These are phyloP conservation scores for Diaporthe destruens DNA, from an alignment of 2,329 filamentous ascomycete genomes.

Conservation along the genomic window DNA sequence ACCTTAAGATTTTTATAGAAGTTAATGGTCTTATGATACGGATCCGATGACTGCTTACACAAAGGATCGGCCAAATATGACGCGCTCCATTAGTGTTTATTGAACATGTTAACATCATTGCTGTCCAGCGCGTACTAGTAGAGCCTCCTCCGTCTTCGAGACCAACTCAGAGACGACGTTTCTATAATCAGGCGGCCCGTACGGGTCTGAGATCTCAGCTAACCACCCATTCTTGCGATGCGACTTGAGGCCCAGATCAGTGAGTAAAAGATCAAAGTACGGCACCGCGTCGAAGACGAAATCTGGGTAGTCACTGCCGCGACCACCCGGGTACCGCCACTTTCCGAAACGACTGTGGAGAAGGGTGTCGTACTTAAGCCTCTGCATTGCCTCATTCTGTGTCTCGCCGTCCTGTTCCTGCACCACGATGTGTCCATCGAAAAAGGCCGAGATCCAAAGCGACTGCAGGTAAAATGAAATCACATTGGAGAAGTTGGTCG, in stretches of 20 bases:
- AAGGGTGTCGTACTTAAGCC: slow-evolving; percentile 66
- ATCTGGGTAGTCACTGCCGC: slow-evolving; percentile 73
- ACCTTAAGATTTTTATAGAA: no score
- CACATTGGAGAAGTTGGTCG: slow-evolving; percentile 58
- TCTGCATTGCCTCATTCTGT: slow-evolving; percentile 54
- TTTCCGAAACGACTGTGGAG: slow-evolving; percentile 77
- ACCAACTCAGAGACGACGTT: slow-evolving; percentile 66
- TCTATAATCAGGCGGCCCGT: slow-evolving; percentile 70
- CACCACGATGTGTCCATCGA: slow-evolving; percentile 62
- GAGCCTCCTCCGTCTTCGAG: slow-evolving; percentile 1
- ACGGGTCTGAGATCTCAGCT: slow-evolving; percentile 67
- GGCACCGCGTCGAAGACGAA: slow-evolving; percentile 83
- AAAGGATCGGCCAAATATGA: no score
- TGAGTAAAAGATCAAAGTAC: slow-evolving; percentile 77
- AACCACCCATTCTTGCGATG: slow-evolving; percentile 67
- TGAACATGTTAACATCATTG: neutral
- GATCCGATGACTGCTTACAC: no score
- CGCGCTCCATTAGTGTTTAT: no score
- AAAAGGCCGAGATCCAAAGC: slow-evolving; percentile 75
- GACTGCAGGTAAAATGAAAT: slow-evolving; percentile 62
- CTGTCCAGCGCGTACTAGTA: no score
- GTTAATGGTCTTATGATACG: no score
- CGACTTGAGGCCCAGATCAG: slow-evolving; percentile 72
- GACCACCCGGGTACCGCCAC: slow-evolving; percentile 72
- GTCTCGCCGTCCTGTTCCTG: slow-evolving; percentile 10